A percentile compares a stretch with the other conserved stretches of the same genome.
These are phyloP conservation scores for Botrytis squamosa DNA, from an alignment of 2,329 filamentous ascomycete genomes.

Conservation along the genomic window DNA sequence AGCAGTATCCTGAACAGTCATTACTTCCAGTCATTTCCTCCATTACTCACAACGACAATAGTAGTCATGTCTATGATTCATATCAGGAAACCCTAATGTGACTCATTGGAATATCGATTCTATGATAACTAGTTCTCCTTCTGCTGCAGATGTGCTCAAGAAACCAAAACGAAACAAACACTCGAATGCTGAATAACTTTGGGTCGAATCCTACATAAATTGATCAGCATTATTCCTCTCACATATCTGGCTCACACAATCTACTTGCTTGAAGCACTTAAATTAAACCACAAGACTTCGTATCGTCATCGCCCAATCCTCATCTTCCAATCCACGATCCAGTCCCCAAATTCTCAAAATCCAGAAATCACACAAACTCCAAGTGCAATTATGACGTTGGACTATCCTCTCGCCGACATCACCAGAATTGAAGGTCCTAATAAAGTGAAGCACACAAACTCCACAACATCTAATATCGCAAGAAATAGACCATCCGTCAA, in stretches of 20 bases:
- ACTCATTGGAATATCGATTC: neutral
- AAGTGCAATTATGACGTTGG: fast-evolving
- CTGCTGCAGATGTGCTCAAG: neutral
- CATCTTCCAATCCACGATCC: neutral
- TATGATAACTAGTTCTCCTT: neutral
- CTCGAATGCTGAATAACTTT: neutral
- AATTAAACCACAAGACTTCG: neutral
- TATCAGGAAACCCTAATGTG: neutral
- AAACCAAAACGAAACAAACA: neutral
- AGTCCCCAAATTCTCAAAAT: neutral
- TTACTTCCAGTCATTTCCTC: neutral
- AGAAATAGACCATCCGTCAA: fast-evolving
- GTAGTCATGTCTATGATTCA: neutral
- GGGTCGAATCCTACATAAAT: neutral
- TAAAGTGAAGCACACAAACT: neutral
- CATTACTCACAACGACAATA: neutral
- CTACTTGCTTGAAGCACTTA: neutral
- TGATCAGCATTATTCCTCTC: neutral
- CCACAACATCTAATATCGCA: fast-evolving
- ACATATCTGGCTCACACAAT: neutral
- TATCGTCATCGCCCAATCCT: neutral
- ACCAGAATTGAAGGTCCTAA: fast-evolving
- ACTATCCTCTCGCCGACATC: fast-evolving
- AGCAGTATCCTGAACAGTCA: neutral
- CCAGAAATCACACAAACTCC: neutral